These are phyloP conservation scores for Puya raimondii DNA, from an alignment of 176 grass and related monocot genomes.

Conservation along the genomic window DNA sequence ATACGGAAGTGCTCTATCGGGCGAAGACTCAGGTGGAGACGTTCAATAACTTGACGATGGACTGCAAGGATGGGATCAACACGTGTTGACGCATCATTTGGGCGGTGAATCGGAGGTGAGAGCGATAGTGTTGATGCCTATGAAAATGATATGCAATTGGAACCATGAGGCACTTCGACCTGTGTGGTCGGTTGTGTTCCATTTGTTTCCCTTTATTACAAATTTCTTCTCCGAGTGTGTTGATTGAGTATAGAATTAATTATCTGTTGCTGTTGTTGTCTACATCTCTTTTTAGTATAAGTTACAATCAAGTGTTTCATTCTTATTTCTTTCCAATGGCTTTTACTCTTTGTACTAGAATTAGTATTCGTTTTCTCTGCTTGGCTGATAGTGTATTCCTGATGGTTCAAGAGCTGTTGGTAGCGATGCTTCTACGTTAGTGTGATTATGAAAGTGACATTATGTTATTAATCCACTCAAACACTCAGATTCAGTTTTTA, in stretches of 20 bases:
- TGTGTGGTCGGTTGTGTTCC: not conserved
- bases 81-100: conserved; percentile 30
- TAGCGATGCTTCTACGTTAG: too few relatives aligned
- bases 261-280: not conserved
- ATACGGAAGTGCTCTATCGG: conserved; percentile 82
- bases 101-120: not conserved
- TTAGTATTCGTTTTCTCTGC: too few relatives aligned
- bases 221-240: not conserved
- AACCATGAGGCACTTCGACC: not conserved
- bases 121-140: not conserved
- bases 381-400: too few relatives aligned
- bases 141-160: not conserved
- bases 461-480: too few relatives aligned
- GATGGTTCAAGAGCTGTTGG: too few relatives aligned
- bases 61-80: conserved; percentile 98
- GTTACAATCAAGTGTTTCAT: not conserved
- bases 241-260: not conserved
- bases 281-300: not conserved
- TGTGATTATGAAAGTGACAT: too few relatives aligned
- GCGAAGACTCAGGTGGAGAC: conserved; percentile 67
- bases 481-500: too few relatives aligned
- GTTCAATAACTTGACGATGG: conserved; percentile 89
- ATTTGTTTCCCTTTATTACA: not conserved
- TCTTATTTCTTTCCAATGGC: not conserved
- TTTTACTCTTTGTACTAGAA: not conserved